Evolutionary conservation across 2,329 filamentous ascomycete species (phyloP).

Genomic region (Pseudocercospora crystallina): DNA sequence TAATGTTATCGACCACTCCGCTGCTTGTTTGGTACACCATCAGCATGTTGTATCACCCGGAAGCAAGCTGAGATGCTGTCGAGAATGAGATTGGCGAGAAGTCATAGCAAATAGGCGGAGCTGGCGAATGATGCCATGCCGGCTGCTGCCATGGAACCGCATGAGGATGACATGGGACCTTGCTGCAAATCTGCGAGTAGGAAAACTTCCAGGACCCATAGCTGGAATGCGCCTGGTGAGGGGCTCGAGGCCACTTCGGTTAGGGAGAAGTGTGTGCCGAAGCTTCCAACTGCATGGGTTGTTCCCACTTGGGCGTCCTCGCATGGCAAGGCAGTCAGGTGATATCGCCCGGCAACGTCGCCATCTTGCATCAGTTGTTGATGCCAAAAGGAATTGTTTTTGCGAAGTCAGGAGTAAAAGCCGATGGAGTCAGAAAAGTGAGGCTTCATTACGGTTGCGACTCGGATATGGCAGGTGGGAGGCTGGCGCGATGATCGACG

Average conservation of each 20-base stretch:
- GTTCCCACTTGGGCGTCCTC: background rate
- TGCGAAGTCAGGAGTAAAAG: background rate
- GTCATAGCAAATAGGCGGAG: background rate
- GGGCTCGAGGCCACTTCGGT: too few species aligned
- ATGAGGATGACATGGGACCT: background rate
- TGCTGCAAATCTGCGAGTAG: too few species aligned
- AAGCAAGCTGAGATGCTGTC: background rate
- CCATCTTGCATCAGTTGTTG: background rate
- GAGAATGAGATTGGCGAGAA: constrained; percentile 2
- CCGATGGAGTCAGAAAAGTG: background rate
- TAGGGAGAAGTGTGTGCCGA: background rate
- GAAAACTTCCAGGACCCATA: background rate
- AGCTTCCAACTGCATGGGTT: background rate
- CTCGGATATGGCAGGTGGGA: background rate
- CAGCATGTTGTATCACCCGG: too few species aligned
- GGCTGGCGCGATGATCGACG: background rate
- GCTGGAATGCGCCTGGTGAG: background rate
- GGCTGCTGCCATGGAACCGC: constrained; percentile 2
- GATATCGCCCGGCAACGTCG: background rate
- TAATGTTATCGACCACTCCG: background rate
- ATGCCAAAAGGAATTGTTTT: background rate
- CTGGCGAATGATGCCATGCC: background rate
- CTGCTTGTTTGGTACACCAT: too few species aligned
- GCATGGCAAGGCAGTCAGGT: constrained; percentile 6
- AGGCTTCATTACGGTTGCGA: constrained; percentile 1